A percentile compares a stretch with the other conserved stretches of the same genome.
Conservation (phyloP, 2,329 filamentous ascomycete species). For the Pestalotiopsis sp. region DNA sequence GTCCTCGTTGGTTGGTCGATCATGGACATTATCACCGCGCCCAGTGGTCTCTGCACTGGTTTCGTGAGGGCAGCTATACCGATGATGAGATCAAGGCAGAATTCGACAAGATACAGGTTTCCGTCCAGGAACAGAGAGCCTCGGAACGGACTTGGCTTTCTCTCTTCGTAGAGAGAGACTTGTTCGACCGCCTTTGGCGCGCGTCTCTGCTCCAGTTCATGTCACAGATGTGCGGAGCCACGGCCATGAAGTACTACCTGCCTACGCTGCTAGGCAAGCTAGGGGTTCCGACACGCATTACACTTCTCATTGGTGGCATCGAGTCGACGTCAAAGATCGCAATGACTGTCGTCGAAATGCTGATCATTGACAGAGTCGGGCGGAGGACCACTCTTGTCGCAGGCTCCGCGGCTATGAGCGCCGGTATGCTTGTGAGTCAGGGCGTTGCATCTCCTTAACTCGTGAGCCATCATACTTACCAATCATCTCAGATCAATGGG, state of each 20-base stretch:
- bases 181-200: slow-evolving; percentile 59
- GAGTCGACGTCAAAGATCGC: slow-evolving; percentile 62
- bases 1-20: slow-evolving; percentile 62
- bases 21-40: slow-evolving; percentile 47
- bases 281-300: slow-evolving; percentile 49
- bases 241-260: slow-evolving; percentile 64
- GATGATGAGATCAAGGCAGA: slow-evolving; percentile 42
- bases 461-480: neutral
- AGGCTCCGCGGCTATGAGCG: slow-evolving; percentile 55
- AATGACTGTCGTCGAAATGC: slow-evolving; percentile 59
- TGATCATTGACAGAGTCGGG: slow-evolving; percentile 57
- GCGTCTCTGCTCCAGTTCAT: slow-evolving; percentile 61
- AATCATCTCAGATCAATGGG: slow-evolving; percentile 51
- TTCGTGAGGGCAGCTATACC: slow-evolving; percentile 48
- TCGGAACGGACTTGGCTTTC: slow-evolving; percentile 44
- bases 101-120: slow-evolving; percentile 48
- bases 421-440: slow-evolving; percentile 53
- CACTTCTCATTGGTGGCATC: slow-evolving; percentile 56
- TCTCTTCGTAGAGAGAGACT: slow-evolving; percentile 49
- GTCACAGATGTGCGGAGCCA: slow-evolving; percentile 62
- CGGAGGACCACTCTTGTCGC: slow-evolving; percentile 50
- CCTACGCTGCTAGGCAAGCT: slow-evolving; percentile 55
- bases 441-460: neutral
- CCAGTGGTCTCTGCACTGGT: slow-evolving; percentile 46
- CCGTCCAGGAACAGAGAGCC: slow-evolving; percentile 41